phyloP scores from a whole-genome alignment of 495 filamentous ascomycete genomes.

The Cairneyella variabilis region DNA sequence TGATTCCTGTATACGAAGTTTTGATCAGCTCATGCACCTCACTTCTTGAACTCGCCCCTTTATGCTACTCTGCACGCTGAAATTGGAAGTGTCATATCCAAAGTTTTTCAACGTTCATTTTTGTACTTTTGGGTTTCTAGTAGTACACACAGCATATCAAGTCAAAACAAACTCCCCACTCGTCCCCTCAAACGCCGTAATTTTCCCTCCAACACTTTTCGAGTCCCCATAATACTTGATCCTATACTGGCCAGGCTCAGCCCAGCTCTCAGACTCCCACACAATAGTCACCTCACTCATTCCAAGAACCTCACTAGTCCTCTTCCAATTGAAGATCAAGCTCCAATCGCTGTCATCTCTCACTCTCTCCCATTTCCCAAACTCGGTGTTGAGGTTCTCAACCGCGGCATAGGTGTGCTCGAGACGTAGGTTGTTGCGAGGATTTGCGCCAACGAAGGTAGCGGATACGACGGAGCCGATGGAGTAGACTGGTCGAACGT shows the following conservation, averaged over 20 bases:
- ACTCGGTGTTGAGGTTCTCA: conserved; percentile 52
- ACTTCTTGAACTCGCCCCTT: too few relatives aligned
- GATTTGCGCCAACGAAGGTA: conserved; percentile 85
- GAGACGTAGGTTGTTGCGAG: conserved; percentile 77
- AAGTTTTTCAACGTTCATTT: neutral
- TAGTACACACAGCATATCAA: too few relatives aligned
- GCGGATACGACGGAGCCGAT: conserved; percentile 55
- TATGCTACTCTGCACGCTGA: too few relatives aligned
- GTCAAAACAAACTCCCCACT: conserved; percentile 59
- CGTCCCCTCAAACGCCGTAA: conserved; percentile 72
- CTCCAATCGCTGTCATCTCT: conserved; percentile 77
- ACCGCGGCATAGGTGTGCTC: conserved; percentile 79
- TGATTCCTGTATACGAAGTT: too few relatives aligned
- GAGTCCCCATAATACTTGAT: conserved; percentile 83
- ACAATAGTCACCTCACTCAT: conserved; percentile 74
- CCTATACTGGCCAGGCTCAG: conserved; percentile 64
- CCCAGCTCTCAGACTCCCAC: conserved; percentile 70
- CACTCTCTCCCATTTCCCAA: conserved; percentile 58
- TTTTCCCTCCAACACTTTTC: conserved; percentile 62
- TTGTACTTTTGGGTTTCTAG: too few relatives aligned
- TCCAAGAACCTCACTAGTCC: conserved; percentile 65
- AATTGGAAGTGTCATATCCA: neutral
- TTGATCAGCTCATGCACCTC: too few relatives aligned
- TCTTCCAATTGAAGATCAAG: conserved; percentile 75
- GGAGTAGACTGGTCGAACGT: conserved; percentile 51